Evolutionary conservation across 2,329 filamentous ascomycete genomes (phyloP), one percentile per base, ranked within the genome.

Genomic region (Aspergillus sp.): DNA sequence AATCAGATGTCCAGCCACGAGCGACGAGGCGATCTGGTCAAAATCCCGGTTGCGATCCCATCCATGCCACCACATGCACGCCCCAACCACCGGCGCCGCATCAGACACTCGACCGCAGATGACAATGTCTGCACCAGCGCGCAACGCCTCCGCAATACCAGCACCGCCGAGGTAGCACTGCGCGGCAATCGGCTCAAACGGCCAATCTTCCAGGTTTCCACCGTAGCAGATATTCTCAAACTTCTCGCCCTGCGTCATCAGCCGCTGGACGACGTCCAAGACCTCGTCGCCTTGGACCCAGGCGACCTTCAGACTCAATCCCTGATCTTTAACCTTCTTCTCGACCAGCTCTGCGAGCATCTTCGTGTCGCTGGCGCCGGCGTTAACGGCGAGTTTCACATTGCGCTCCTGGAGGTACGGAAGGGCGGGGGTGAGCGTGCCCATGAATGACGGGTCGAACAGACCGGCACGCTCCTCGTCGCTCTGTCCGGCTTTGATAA

Each of bases 201-300:
- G 4, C 19, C 13, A 44, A 4, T 32, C 23, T 41, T 31, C 31
- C 4, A 21, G 11, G 46, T 41, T 41, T 9, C 32, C 32, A 21
- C 32, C 32, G n/a, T 14, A 36, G 9, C 32, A 36, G 32, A 36
- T 36, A 52, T 51, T 58, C 9, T 45, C 31, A 29, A 68, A 69
- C 58, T 70, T 71, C 47, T 66, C 57, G 2, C 66, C 65, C 20
- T 62, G 19, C 23, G 54, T 47, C n/a, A 64, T 43, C 4, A 65
- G 41, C 14, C 45, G 45, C n/a, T 64, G 56, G 2, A 68, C 56
- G 2, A 50, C 36, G 53, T 71, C 70, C 1, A 67, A 64, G 0
- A 75, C 70, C 47, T 76, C 74, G 42, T 76, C 73, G 0, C 74
- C 74, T 5, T 72, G 54, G 1, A 76, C 64, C 49, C 71, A 72